Base-by-base conservation (phyloP, 108 stramenopile genomes). In the Pseudonitzschia multiseries region DNA sequence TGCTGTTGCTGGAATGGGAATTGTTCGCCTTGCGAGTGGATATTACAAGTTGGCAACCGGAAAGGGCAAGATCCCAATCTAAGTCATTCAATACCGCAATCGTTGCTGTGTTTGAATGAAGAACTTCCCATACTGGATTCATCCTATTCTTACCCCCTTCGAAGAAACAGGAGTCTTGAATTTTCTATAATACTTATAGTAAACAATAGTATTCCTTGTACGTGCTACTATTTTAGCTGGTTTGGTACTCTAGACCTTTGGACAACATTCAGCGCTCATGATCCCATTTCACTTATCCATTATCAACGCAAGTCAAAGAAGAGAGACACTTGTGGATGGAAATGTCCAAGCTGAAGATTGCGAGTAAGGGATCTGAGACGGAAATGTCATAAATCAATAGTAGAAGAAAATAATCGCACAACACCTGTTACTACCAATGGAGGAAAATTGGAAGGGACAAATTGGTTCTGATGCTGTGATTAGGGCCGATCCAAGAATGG, bases 31-130 rank as follows among this genome's bases (percentile, higher is more conserved):
- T 31, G 48, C 56, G 24, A 54, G 86, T 59, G 88, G 87, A 67
- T 59, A 68, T 43, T 92, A 86, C 71, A 83, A 81, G 76, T 78
- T 92, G 85, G 88, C 88, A n/a, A 88, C 85, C 69, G 90, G 90
- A 57, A 88, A 84, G 75, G 90, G 90, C 74, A 92, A 92, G 87
- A 78, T 78, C 29, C 29, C 27, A 27, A 15, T 31, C 27, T 59
- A 27, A 59, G 27, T 26, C 22, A 31, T 31, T 31, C 27, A 59
- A 14, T n/a, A 15, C 26, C 6, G 14, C 15, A 31, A 31, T 31
- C 57, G 13, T 27, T 31, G 27, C 29, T 4, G 57, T 31, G 57
- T 59, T 5, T 26, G 29, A 59, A 59, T 15, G 21, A 26, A 14
- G 24, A 15, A 27, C 26, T 14, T 57, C 4, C 27, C 14, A 15